Evolutionary conservation across 1,284 basidiomycete species (phyloP).

Genomic region (Ganoderma lucidum): DNA sequence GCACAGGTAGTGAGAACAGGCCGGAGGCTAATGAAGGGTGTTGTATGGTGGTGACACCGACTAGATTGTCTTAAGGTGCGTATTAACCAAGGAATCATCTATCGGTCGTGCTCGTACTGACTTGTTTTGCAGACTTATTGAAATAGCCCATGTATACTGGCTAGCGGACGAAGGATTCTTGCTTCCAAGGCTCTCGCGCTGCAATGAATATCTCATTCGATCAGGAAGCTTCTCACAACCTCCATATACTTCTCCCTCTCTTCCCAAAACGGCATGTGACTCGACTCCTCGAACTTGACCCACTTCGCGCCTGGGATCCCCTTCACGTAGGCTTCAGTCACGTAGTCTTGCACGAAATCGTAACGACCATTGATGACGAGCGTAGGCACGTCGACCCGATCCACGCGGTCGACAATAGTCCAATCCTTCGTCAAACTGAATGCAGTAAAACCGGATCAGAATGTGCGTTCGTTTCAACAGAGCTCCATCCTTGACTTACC

Average conservation of each 20-base stretch:
- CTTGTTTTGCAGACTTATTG: not conserved
- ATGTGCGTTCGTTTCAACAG: not conserved
- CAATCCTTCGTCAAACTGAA: conserved; percentile 51
- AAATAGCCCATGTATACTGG: not conserved
- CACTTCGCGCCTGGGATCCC: conserved; percentile 37
- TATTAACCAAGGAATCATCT: not conserved
- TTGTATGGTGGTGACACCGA: conserved; percentile 64
- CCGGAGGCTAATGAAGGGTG: conserved; percentile 72
- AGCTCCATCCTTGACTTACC: conserved; percentile 18
- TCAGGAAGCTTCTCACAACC: not conserved
- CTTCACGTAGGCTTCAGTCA: conserved; percentile 32
- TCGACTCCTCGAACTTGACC: conserved; percentile 37
- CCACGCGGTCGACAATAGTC: conserved; percentile 37
- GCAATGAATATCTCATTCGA: not conserved
- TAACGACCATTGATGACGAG: conserved; percentile 39
- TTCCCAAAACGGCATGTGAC: conserved; percentile 7
- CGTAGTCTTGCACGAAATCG: conserved; percentile 39
- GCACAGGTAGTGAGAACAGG: conserved; percentile 75
- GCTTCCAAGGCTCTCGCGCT: not conserved
- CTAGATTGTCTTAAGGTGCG: not conserved
- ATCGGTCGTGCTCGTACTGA: not conserved
- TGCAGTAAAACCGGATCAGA: not conserved
- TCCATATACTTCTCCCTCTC: conserved; percentile 11
- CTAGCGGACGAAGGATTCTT: not conserved
- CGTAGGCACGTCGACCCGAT: conserved; percentile 37